Evolutionary conservation across 2,329 filamentous ascomycete species (phyloP).

Genomic region (Corniculantispora saksenae): DNA sequence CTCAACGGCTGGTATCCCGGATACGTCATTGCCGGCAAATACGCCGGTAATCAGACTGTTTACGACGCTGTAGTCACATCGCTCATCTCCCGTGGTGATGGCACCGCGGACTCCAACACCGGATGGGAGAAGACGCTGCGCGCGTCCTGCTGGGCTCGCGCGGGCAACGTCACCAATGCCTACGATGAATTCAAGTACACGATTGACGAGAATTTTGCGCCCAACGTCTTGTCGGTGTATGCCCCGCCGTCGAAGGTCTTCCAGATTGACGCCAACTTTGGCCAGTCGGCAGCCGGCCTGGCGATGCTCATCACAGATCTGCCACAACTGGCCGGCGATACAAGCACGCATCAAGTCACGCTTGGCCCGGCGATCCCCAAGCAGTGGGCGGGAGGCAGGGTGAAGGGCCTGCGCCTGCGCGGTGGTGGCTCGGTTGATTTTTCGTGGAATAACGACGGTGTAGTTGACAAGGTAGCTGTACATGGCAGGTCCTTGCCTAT

Average conservation of each 20-base stretch:
- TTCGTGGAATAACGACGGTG: conserved; percentile 40
- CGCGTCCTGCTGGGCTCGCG: conserved; percentile 54
- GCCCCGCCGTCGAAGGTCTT: conserved; percentile 34
- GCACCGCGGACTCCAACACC: conserved; percentile 52
- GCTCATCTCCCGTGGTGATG: conserved; percentile 47
- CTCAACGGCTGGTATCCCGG: conserved; percentile 59
- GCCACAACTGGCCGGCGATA: conserved; percentile 30
- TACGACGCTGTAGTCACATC: conserved; percentile 47
- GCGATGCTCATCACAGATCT: conserved; percentile 55
- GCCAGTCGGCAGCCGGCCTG: conserved; percentile 49
- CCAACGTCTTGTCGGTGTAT: conserved; percentile 55
- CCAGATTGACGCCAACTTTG: conserved; percentile 63
- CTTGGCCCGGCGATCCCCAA: conserved; percentile 50
- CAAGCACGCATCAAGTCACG: conserved; percentile 37
- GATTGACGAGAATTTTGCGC: conserved; percentile 50
- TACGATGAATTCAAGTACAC: conserved; percentile 50
- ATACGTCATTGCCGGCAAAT: conserved; percentile 46
- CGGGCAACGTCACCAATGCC: conserved; percentile 52
- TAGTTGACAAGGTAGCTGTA: conserved; percentile 30
- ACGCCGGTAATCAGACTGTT: conserved; percentile 44
- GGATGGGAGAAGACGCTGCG: conserved; percentile 63
- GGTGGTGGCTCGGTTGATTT: conserved; percentile 47
- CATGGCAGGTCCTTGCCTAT: background rate
- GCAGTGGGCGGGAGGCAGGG: conserved; percentile 45
- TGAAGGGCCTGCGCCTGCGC: conserved; percentile 45